Base-by-base conservation (phyloP, 2,329 filamentous ascomycete species). In the Aspergillus sp. region DNA sequence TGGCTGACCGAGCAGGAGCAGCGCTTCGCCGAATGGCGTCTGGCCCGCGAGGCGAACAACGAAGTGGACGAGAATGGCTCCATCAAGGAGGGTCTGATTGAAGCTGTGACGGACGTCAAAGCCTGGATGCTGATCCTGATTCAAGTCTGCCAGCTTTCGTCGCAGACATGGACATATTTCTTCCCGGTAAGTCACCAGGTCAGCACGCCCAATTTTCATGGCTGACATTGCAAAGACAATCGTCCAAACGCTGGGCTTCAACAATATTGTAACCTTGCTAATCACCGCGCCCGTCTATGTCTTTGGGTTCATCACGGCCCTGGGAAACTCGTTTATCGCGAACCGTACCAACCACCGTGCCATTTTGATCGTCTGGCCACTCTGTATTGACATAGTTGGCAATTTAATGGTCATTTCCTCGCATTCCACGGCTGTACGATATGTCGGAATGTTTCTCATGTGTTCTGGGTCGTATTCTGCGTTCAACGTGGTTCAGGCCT, bases 251-350 rank as follows among this genome's bases (percentile, higher is more conserved):
- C 52, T 60, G 3, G 58, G 60, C 3, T 62, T 58, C 40, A 52
- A 45, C 20, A 59, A 49, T 10, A 60, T 54, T 2, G 49, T 57
- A 2, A 60, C 56, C 1, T 47, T 62, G 11, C 45, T 60, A 4
- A 60, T 62, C 22, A 62, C 58, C 3, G 58, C 57, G 0, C 60
- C 60, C 1, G 58, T 62, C 3, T 60, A 60, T 20, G 57, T 62
- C 7, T 60, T 60, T 10, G 53, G 58, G 11, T 47, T 76, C 68
- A 19, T 68, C 50, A 59, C 76, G 61, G 43, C 73, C 62, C 45
- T 67, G 47, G 47, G 66, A 57, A 55, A 76, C 66, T 52, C 69
- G 61, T 36, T 60, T 50, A 35, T 60, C 17, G 56, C 59, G 3
- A 60, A 53, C 14, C 51, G 54, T 9, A 60, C 58, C 3, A 46